Evolutionary conservation across 371 early-diverging fungal species (phyloP), one percentile per base, ranked within the genome.

Genomic region (Apophysomyces trapeziformis): DNA sequence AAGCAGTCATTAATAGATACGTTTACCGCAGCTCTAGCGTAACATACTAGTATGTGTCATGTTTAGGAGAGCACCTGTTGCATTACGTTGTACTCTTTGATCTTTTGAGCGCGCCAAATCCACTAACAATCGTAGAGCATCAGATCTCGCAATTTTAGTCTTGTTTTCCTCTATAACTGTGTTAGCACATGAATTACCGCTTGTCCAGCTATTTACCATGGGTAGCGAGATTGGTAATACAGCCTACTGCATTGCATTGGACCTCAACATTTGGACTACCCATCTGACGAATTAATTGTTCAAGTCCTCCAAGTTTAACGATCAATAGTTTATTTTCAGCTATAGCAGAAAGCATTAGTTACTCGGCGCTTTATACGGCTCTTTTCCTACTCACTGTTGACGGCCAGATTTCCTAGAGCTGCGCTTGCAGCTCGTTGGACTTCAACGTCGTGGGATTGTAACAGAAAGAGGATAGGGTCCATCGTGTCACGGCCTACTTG

Each of bases 201-300:
- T 2, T 26, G 1, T 26, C 32, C n/a, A 50, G 0, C 8, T 21
- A 50, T 70, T 65, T 85, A 90, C 92, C 91, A 76, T 90, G 89
- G 9, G 95, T 95, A 4, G 95, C 95, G 61, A 96, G 85, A 68
- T 96, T 96, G 1, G 97, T 96, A 65, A 96, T 94, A 83, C 96
- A 96, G 5, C 97, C 97, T 26, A 95, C 96, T n/a, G 96, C 95
- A 76, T 96, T 96, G 71, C 95, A 94, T 74, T 95, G 95, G 7
- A 96, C 95, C 70, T 96, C 96, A 26, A 92, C 89, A 70, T 93
- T 93, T 7, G 90, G 88, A 16, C 92, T 90, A 41, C 90, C 84
- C 94, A 95, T 94, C 74, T 94, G 93, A 62, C 90, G 87, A 65
- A 95, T 90, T n/a, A 96, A 86, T 44, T 92, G 95, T 63, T 93